Conservation (phyloP, 129 eudicot species). For the Scalesia atractyloides region DNA sequence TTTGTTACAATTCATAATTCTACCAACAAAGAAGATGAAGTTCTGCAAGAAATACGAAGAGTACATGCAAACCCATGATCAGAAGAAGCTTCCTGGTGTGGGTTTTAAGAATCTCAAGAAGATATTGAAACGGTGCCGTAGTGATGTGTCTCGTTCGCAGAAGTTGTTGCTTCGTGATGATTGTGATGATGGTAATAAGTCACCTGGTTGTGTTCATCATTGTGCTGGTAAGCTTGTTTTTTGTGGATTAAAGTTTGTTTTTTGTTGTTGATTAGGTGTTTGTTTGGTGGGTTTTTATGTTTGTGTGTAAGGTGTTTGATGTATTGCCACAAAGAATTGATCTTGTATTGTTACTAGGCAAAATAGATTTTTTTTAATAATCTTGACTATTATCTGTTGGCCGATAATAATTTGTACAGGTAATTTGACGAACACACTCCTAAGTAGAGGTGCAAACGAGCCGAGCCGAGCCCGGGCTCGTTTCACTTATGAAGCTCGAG, state of each 20-base stretch:
- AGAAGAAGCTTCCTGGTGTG: constrained; percentile 36
- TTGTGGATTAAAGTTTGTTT: neutral
- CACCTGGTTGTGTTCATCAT: constrained; percentile 15
- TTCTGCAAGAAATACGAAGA: constrained; percentile 39
- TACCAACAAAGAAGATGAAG: constrained; percentile 22
- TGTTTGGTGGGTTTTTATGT: neutral
- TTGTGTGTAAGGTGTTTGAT: constrained; percentile 14
- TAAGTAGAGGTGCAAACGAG: no score
- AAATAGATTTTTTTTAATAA: no score
- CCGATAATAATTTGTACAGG: no score
- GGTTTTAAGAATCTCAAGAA: constrained; percentile 41
- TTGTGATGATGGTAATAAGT: neutral
- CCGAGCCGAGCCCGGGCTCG: no score
- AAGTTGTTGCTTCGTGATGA: constrained; percentile 2
- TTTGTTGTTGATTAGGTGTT: neutral
- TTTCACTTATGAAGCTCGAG: no score
- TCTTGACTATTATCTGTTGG: neutral
- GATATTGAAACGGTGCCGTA: constrained; percentile 38
- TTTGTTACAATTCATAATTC: neutral
- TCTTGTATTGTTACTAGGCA: neutral
- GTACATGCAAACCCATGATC: constrained; percentile 39
- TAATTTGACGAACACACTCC: no score
- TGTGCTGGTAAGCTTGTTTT: constrained; percentile 25
- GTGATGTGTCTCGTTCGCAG: neutral
- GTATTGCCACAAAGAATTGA: neutral